Base-by-base conservation (phyloP, 2,329 filamentous ascomycete species). In the Phyllosticta capitalensis region DNA sequence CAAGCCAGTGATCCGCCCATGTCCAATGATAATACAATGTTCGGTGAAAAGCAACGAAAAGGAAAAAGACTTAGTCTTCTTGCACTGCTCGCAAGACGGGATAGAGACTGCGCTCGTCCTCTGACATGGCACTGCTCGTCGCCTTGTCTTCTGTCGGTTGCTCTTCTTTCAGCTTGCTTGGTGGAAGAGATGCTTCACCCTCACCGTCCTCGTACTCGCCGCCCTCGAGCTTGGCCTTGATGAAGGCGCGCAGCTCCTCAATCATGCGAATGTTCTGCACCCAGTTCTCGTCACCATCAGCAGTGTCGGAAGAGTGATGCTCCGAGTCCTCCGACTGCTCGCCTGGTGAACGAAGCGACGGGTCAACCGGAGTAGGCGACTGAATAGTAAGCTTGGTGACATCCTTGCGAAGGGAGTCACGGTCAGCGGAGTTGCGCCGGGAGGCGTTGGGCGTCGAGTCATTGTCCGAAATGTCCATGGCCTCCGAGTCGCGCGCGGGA, bases 191-290 rank as follows among this genome's bases (percentile, higher is more conserved):
- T n/a, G n/a, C n/a, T n/a, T n/a, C n/a, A 14, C 9, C 30, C 9
- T 68, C 69, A 4, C 72, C 70, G n/a, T 67, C 64, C 58, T 72
- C 75, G 60, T 73, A 84, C 38, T 83, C 80, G 38, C 78, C 79
- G 49, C 73, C 71, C 61, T 81, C 76, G 21, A 86, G 73, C 56
- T 80, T 75, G 54, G 81, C 77, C 59, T 79, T 78, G 64, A 86
- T 78, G 69, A 81, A 81, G 20, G 78, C 77, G 51, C 83, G 77
- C 38, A 86, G 75, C 55, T 78, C 76, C 71, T 86, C 83, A 28
- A 86, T 81, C 9, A 83, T 77, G n/a, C 83, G 81, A 58, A 84
- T 82, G 70, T 85, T 84, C 68, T 84, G 81, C 9, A 86, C 79
- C 83, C 83, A 86, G 5, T 72, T 71, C 63, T 81, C 78, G 59